Evolutionary conservation across 1,139 yeast genomes (phyloP), one percentile per base, ranked within the genome.

Genomic region (Diutina scorzettiae): DNA sequence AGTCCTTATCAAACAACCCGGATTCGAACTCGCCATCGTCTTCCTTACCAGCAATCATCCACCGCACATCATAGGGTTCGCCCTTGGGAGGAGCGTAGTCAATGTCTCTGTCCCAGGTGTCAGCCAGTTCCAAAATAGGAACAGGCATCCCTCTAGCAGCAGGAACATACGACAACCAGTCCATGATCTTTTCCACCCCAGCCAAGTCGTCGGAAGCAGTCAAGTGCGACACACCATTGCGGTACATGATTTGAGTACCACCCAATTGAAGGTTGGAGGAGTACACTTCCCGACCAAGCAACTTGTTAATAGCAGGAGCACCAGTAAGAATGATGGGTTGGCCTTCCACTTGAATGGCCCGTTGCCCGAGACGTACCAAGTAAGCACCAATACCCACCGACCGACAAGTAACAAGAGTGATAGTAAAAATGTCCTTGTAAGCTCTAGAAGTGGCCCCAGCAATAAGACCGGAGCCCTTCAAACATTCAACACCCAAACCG

Each of bases 371-470:
- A 66, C 98, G 82, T 39, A 91, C 98, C 60, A 91, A 74, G 60
- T 91, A 91, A 41, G 98, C 98, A 72, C 98, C 98, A 63, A 91
- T 91, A 79, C 98, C 98, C 56, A 91, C 98, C 41, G 97, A 87
- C 72, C 98, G 81, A 69, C 97, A 89, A 19, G 98, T 91, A 43
- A 91, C 98, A 61, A 91, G 73, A 20, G 98, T 91, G 48, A 89
- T 79, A 27, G 98, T 91, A 70, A 91, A 91, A 49, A 91, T 91
- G 58, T 91, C 98, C 63, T 85, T 85, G 75, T 91, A 91, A 31
- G 98, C 98, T 61, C 87, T 81, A 5, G 96, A 84, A 42, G 98
- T 91, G 36, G 95, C 96, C 64, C 98, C 98, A 28, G 98, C 98
- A 68, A 91, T 91, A 55, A 91, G 73, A 67, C 98, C 98, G 43